Conservation (phyloP, 352 stramenopile species). For the Phytophthora boehmeriae region DNA sequence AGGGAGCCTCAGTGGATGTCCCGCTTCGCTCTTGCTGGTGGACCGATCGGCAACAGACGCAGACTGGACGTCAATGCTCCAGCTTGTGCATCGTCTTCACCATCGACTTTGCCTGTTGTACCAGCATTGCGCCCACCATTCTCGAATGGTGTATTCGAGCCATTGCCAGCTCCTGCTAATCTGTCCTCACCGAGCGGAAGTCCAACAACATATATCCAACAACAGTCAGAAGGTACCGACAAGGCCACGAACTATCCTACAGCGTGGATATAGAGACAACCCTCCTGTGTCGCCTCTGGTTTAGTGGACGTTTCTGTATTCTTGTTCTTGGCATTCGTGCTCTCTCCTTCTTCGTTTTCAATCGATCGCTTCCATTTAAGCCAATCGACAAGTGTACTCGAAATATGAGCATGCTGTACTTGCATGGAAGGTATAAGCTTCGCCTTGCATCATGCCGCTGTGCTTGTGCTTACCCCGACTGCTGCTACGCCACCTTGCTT, state of each 20-base stretch:
- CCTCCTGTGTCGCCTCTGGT: slow-evolving; percentile 3
- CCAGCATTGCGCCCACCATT: slow-evolving; percentile 9
- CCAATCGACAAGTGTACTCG: slow-evolving; percentile 24
- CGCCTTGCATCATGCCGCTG: slow-evolving; percentile 27
- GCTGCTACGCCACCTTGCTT: slow-evolving; percentile 51
- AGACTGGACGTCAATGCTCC: slow-evolving; percentile 12
- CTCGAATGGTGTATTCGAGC: slow-evolving; percentile 10
- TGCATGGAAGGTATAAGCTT: slow-evolving; percentile 12
- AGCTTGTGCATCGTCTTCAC: slow-evolving; percentile 1
- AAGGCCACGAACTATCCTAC: slow-evolving; percentile 18
- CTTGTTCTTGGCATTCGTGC: slow-evolving; percentile 1
- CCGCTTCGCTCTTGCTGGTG: slow-evolving; percentile 6
- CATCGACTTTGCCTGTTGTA: slow-evolving; percentile 6
- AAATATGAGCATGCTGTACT: slow-evolving; percentile 35
- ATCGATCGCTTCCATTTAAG: slow-evolving; percentile 13
- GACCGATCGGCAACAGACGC: slow-evolving; percentile 28
- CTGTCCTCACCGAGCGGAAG: slow-evolving; percentile 21
- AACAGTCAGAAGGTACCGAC: slow-evolving; percentile 11
- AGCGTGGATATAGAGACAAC: slow-evolving; percentile 32
- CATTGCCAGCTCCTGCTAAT: slow-evolving; percentile 20
- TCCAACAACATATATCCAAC: slow-evolving; percentile 5
- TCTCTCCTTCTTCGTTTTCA: slow-evolving; percentile 7
- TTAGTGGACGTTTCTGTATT: slow-evolving; percentile 16
- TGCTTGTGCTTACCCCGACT: slow-evolving; percentile 22
- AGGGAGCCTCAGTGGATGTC: slow-evolving; percentile 25